These are phyloP conservation scores for Penicillium decumbens DNA, from an alignment of 2,329 filamentous ascomycete genomes.

Conservation along the genomic window DNA sequence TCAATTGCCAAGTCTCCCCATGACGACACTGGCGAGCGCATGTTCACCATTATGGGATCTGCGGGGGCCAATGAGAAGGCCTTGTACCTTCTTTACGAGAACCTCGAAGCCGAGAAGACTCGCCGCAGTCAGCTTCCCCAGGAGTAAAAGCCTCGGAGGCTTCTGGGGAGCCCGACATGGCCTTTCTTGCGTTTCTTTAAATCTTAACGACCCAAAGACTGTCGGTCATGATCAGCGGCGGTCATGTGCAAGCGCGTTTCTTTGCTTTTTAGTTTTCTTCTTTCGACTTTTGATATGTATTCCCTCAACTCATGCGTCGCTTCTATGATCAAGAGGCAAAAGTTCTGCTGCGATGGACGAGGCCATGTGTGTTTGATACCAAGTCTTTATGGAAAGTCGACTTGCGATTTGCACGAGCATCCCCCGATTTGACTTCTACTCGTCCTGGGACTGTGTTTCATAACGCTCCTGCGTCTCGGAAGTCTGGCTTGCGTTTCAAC, in stretches of 20 bases:
- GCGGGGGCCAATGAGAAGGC: slow-evolving; percentile 92
- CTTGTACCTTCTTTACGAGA: slow-evolving; percentile 94
- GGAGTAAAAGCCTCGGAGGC: slow-evolving; percentile 41
- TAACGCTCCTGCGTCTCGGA: not conserved
- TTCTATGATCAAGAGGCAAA: slow-evolving; percentile 25
- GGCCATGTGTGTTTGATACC: slow-evolving; percentile 25
- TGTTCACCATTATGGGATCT: slow-evolving; percentile 99
- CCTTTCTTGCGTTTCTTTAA: slow-evolving; percentile 20
- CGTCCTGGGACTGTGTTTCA: not conserved
- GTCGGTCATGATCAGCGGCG: slow-evolving; percentile 30
- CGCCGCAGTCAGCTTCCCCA: slow-evolving; percentile 76
- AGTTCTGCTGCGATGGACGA: slow-evolving; percentile 24
- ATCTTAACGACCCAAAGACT: slow-evolving; percentile 27
- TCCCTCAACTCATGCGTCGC: slow-evolving; percentile 9
- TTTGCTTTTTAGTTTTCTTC: slow-evolving; percentile 20
- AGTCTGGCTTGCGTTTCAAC: slow-evolving; percentile 1
- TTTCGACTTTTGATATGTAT: slow-evolving; percentile 13
- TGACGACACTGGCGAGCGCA: slow-evolving; percentile 94
- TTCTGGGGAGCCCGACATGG: slow-evolving; percentile 17
- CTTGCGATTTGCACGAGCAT: slow-evolving; percentile 15
- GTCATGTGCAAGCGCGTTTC: slow-evolving; percentile 26
- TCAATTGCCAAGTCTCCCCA: slow-evolving; percentile 96
- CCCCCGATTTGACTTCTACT: slow-evolving; percentile 4
- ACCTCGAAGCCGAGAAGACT: slow-evolving; percentile 98
- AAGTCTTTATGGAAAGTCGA: slow-evolving; percentile 19